phyloP scores from a whole-genome alignment of 176 grass and related monocot species.

The Phoenix dactylifera region DNA sequence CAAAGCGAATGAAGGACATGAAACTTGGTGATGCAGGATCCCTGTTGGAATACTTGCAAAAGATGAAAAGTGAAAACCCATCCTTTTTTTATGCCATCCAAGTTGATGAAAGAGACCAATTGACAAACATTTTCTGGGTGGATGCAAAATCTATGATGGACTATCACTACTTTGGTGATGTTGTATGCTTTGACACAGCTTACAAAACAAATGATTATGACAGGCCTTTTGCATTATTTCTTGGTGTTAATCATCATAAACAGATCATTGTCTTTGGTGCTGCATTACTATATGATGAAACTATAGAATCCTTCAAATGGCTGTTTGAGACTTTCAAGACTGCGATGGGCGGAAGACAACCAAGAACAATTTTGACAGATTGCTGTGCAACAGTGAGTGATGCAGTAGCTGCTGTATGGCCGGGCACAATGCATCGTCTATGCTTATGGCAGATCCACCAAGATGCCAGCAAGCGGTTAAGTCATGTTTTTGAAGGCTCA shows the following conservation, averaged over 20 bases:
- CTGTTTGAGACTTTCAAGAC: conserved; percentile 60
- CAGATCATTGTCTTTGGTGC: conserved; percentile 59
- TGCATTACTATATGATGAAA: conserved; percentile 62
- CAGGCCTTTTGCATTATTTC: conserved; percentile 59
- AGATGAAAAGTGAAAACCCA: conserved; percentile 65
- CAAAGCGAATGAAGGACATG: conserved; percentile 35
- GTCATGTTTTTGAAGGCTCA: conserved; percentile 37
- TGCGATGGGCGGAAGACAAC: conserved; percentile 69
- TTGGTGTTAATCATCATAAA: conserved; percentile 85
- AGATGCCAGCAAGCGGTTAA: conserved; percentile 36
- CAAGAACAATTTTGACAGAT: conserved; percentile 68
- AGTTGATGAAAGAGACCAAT: conserved; percentile 70
- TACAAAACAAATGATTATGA: conserved; percentile 49
- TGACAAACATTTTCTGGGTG: conserved; percentile 72
- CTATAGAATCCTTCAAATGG: conserved; percentile 70
- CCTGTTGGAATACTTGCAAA: conserved; percentile 76
- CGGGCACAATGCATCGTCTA: conserved; percentile 45
- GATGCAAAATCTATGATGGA: conserved; percentile 68
- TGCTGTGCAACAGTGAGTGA: conserved; percentile 35
- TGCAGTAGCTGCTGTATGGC: conserved; percentile 47
- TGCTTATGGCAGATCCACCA: conserved; percentile 61
- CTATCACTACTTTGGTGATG: conserved; percentile 67
- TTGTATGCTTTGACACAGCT: conserved; percentile 74
- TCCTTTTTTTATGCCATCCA: conserved; percentile 83
- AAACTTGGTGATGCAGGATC: conserved; percentile 44